Evolutionary conservation across 2,329 filamentous ascomycete genomes (phyloP).

Genomic region (Alternaria alternata): DNA sequence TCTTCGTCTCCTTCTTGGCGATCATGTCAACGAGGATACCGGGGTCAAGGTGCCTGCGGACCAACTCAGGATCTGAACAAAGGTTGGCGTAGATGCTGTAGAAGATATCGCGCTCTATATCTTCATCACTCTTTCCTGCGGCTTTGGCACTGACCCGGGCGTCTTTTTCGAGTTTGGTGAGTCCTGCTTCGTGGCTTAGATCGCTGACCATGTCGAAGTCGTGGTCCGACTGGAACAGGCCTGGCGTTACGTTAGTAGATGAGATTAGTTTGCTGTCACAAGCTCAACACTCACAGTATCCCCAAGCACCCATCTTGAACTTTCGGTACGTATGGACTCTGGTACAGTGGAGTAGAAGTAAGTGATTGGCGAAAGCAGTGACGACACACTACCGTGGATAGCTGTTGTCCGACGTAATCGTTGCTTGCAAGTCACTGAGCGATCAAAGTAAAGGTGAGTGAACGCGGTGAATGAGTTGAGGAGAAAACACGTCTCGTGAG

Average conservation of each 20-base stretch:
- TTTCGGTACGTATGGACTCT: background rate
- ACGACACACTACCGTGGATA: background rate
- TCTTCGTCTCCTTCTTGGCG: slow-evolving; percentile 17
- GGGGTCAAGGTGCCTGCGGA: slow-evolving; percentile 29
- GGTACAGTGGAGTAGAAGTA: background rate
- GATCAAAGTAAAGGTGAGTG: background rate
- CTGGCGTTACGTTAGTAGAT: slow-evolving; percentile 6
- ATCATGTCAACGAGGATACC: slow-evolving; percentile 23
- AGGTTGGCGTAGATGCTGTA: slow-evolving; percentile 16
- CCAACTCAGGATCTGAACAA: slow-evolving; percentile 23
- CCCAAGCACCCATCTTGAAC: slow-evolving; percentile 29
- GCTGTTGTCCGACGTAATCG: background rate
- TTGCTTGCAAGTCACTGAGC: background rate
- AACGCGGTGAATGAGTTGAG: background rate
- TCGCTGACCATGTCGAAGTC: slow-evolving; percentile 28
- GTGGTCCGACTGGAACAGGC: slow-evolving; percentile 33
- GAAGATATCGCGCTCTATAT: slow-evolving; percentile 12
- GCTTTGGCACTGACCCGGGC: no score
- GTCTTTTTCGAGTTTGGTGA: slow-evolving; percentile 15
- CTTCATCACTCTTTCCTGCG: slow-evolving; percentile 6
- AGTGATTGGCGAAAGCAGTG: background rate
- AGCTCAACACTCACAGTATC: slow-evolving; percentile 11
- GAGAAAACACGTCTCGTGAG: background rate
- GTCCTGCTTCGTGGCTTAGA: slow-evolving; percentile 20
- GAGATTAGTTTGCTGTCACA: background rate